Percentiles rank a stretch among this genome's conserved stretches.
phyloP scores from a whole-genome alignment of 2,329 filamentous ascomycete genomes.

The Ceratocystis destructans region DNA sequence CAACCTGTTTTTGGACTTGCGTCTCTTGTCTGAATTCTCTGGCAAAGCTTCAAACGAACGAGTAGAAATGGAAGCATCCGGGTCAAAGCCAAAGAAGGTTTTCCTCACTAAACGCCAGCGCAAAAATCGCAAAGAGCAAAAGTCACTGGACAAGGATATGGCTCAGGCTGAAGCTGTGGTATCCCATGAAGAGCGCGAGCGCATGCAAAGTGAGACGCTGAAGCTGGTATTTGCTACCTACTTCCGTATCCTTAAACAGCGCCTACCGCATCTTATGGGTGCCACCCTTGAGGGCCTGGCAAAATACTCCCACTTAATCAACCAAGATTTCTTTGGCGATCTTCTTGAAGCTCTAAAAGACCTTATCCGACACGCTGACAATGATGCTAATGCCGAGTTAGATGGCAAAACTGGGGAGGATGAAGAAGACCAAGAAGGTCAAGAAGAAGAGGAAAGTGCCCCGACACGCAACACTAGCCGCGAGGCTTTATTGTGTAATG shows the following conservation, averaged over 20 bases:
- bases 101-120: slow-evolving; percentile 81
- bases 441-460: slow-evolving; percentile 34
- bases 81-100: slow-evolving; percentile 61
- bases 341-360: slow-evolving; percentile 89
- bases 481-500: slow-evolving; percentile 83
- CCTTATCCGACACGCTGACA: slow-evolving; percentile 63
- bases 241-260: slow-evolving; percentile 81
- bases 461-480: slow-evolving; percentile 60
- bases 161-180: slow-evolving; percentile 80
- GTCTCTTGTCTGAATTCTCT: slow-evolving; percentile 75
- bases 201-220: slow-evolving; percentile 87
- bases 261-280: slow-evolving; percentile 79
- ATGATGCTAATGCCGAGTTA: slow-evolving; percentile 28
- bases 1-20: slow-evolving; percentile 81
- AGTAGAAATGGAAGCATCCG: slow-evolving; percentile 43
- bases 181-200: slow-evolving; percentile 80
- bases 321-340: slow-evolving; percentile 97
- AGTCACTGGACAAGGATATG: slow-evolving; percentile 84
- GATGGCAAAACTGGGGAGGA: slow-evolving; percentile 29
- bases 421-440: slow-evolving; percentile 32
- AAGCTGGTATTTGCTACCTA: slow-evolving; percentile 94
- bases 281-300: slow-evolving; percentile 88
- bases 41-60: slow-evolving; percentile 68
- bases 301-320: slow-evolving; percentile 91
- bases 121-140: slow-evolving; percentile 74